A percentile compares a stretch with the other conserved stretches of the same genome.
Conservation (phyloP, 495 filamentous ascomycete genomes). For the Annulohypoxylon bovei region DNA sequence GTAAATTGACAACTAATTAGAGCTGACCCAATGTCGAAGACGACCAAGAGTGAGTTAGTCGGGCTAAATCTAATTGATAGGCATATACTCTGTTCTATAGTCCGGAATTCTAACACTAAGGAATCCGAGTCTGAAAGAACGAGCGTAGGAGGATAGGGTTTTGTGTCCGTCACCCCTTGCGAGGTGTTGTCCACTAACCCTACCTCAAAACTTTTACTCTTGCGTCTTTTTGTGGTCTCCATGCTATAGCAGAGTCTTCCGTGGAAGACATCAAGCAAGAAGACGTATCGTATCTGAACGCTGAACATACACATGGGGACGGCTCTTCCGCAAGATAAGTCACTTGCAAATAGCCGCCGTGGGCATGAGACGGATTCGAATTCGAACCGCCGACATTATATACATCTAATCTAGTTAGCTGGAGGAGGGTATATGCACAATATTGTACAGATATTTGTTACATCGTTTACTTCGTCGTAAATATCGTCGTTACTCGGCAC, state of each 20-base stretch:
- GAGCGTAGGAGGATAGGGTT: slow-evolving; percentile 48
- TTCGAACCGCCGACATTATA: slow-evolving; percentile 4
- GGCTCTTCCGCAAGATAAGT: not conserved
- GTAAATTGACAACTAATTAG: too few relatives aligned
- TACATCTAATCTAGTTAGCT: slow-evolving; percentile 33
- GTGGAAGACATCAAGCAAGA: slow-evolving; percentile 46
- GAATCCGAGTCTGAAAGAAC: slow-evolving; percentile 63
- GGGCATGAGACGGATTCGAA: not conserved
- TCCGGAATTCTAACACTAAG: slow-evolving; percentile 61
- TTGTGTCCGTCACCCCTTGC: slow-evolving; percentile 25
- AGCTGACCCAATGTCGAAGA: too few relatives aligned
- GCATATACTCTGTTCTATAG: slow-evolving; percentile 66
- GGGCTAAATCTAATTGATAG: not conserved
- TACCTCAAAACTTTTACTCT: slow-evolving; percentile 52
- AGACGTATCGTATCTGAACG: slow-evolving; percentile 66
- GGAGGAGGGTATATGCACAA: slow-evolving; percentile 58
- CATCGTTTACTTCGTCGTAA: slow-evolving; percentile 12
- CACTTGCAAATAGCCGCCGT: not conserved
- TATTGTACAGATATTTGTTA: slow-evolving; percentile 50
- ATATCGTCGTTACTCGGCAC: slow-evolving; percentile 40
- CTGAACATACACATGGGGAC: slow-evolving; percentile 13
- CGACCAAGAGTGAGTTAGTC: too few relatives aligned
- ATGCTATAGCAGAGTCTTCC: slow-evolving; percentile 49
- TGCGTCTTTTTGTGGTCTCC: slow-evolving; percentile 60
- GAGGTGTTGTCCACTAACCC: slow-evolving; percentile 33